Conservation (phyloP, 495 filamentous ascomycete species). For the Aspergillus heteromorphus region DNA sequence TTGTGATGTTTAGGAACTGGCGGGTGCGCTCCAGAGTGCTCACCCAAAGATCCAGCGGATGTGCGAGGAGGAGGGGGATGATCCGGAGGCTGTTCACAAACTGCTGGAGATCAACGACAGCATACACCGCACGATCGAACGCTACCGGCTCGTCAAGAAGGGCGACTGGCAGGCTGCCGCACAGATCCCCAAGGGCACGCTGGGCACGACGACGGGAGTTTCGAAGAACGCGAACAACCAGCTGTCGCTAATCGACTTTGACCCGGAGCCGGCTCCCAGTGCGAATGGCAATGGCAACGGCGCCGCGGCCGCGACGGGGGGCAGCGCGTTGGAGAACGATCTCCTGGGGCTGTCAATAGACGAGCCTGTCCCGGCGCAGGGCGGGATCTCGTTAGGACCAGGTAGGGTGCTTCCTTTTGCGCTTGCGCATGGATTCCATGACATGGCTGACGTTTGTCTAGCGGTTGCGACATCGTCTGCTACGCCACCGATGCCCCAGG, state of each 20-base stretch:
- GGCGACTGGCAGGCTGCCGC: constrained; percentile 87
- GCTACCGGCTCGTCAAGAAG: constrained; percentile 90
- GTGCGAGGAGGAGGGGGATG: constrained; percentile 98
- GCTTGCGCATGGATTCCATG: not conserved
- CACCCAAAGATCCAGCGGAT: constrained; percentile 99
- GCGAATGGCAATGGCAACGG: constrained; percentile 50
- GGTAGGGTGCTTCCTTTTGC: constrained; percentile 40
- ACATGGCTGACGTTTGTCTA: not conserved
- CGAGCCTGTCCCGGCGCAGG: constrained; percentile 59
- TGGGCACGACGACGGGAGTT: constrained; percentile 65
- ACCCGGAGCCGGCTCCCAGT: constrained; percentile 46
- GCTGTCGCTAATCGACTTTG: constrained; percentile 89
- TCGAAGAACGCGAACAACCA: constrained; percentile 75
- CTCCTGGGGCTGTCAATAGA: constrained; percentile 64
- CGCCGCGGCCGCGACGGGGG: constrained; percentile 27
- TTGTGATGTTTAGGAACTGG: constrained; percentile 59
- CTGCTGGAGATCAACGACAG: constrained; percentile 96
- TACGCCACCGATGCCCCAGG: constrained; percentile 29
- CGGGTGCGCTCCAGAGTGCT: constrained; percentile 83
- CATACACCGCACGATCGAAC: constrained; percentile 92
- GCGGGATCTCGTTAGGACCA: constrained; percentile 82
- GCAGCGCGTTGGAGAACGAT: constrained; percentile 55
- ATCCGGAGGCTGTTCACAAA: constrained; percentile 92
- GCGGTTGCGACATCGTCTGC: constrained; percentile 21
- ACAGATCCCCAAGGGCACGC: constrained; percentile 75